A percentile compares a stretch with the other conserved stretches of the same genome.
Conservation (phyloP, 2,329 filamentous ascomycete species). For the Penicillium digitatum region DNA sequence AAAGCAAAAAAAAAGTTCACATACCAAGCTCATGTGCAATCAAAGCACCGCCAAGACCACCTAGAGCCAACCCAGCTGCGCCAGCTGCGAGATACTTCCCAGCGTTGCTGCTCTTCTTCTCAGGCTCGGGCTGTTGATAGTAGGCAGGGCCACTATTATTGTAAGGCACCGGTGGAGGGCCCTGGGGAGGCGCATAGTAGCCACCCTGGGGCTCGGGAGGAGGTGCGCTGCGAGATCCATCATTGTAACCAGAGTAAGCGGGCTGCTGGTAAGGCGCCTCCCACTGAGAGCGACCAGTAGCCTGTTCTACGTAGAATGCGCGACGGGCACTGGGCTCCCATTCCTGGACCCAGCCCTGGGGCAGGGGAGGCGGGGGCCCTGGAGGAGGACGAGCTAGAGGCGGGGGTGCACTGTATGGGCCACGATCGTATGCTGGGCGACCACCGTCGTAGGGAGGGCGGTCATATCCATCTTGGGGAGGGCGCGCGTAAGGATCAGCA, state of each 20-base stretch:
- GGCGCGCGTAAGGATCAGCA: slow-evolving; percentile 12
- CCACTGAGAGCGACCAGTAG: slow-evolving; percentile 62
- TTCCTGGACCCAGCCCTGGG: slow-evolving; percentile 60
- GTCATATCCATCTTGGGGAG: slow-evolving; percentile 6
- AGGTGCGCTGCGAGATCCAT: slow-evolving; percentile 24
- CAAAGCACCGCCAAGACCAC: slow-evolving; percentile 56
- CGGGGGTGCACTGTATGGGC: slow-evolving; percentile 25
- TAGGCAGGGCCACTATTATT: slow-evolving; percentile 16
- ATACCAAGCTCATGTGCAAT: slow-evolving; percentile 55
- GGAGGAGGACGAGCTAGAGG: slow-evolving; percentile 31
- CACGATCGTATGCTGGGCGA: slow-evolving; percentile 32
- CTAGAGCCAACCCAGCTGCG: slow-evolving; percentile 55
- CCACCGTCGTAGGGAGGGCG: slow-evolving; percentile 20
- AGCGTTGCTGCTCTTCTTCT: slow-evolving; percentile 45
- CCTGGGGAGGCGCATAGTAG: slow-evolving; percentile 21
- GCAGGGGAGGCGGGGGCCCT: slow-evolving; percentile 49
- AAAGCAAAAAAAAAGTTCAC: slow-evolving; percentile 22
- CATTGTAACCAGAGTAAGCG: slow-evolving; percentile 21
- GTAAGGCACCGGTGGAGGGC: slow-evolving; percentile 21
- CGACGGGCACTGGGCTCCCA: slow-evolving; percentile 60
- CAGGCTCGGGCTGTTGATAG: slow-evolving; percentile 19
- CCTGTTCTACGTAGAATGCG: slow-evolving; percentile 63
- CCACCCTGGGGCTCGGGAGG: slow-evolving; percentile 22
- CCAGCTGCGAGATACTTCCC: slow-evolving; percentile 54
- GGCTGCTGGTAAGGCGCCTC: slow-evolving; percentile 48